Percentiles rank a stretch among this genome's conserved stretches.
These are phyloP conservation scores for Crataegus laevigata DNA, from an alignment of 306 rosid genomes.

Conservation along the genomic window DNA sequence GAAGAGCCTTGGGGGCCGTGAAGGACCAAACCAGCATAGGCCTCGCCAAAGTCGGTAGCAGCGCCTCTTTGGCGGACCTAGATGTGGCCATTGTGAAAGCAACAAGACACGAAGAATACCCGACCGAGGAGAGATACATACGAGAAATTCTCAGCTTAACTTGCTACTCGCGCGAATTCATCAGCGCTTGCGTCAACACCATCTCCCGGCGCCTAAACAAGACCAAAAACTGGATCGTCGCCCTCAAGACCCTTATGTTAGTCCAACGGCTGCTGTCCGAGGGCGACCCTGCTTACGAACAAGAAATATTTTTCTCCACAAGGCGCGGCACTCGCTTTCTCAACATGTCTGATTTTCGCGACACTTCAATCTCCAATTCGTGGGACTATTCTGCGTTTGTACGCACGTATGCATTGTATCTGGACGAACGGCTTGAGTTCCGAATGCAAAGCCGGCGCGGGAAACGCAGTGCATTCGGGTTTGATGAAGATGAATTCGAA, in stretches of 20 bases:
- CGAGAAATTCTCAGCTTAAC: conserved; percentile 83
- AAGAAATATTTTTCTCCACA: conserved; percentile 85
- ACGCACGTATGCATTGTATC: conserved; percentile 67
- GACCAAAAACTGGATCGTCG: conserved; percentile 77
- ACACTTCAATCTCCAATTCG: conserved; percentile 33
- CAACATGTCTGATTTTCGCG: conserved; percentile 83
- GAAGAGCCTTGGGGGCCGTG: conserved; percentile 81
- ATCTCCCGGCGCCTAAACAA: conserved; percentile 73
- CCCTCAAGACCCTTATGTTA: conserved; percentile 58
- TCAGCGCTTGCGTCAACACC: conserved; percentile 65
- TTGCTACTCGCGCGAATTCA: conserved; percentile 65
- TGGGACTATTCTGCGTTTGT: conserved; percentile 86
- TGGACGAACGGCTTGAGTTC: conserved; percentile 81
- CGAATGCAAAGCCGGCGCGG: conserved; percentile 84
- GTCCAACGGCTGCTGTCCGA: conserved; percentile 65
- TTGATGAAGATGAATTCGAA: conserved; percentile 34
- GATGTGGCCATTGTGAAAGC: conserved; percentile 95
- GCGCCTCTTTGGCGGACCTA: conserved; percentile 71
- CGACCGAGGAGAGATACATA: conserved; percentile 67
- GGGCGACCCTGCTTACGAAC: conserved; percentile 96
- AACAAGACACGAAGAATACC: conserved; percentile 73
- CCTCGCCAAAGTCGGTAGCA: conserved; percentile 85
- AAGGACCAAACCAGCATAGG: conserved; percentile 95
- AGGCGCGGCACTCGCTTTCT: conserved; percentile 81
- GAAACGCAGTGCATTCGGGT: conserved; percentile 41